A percentile compares a stretch with the other conserved stretches of the same genome.
These are phyloP conservation scores for Fagopyrum homotropicum DNA, from an alignment of 148 eudicot genomes.

Conservation along the genomic window DNA sequence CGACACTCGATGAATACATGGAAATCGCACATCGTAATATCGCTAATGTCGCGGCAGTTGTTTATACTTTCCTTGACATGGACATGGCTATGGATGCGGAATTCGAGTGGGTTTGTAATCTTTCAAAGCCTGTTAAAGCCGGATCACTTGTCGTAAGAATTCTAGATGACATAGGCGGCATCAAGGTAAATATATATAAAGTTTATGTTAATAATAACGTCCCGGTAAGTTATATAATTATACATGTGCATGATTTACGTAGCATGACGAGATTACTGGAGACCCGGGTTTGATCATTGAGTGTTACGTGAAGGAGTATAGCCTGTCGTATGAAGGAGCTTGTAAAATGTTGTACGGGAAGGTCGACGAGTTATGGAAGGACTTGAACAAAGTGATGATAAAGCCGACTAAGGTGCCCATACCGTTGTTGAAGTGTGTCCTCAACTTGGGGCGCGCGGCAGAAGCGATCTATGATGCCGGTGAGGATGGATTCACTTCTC, in stretches of 20 bases:
- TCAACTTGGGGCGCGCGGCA: neutral
- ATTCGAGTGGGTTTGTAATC: slow-evolving; percentile 18
- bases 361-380: slow-evolving; percentile 20
- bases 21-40: slow-evolving; percentile 1
- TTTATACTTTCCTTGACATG: slow-evolving; percentile 14
- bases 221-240: too few species aligned
- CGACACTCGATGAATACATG: slow-evolving; percentile 19
- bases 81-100: slow-evolving; percentile 14
- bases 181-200: slow-evolving; percentile 13
- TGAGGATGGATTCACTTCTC: slow-evolving; percentile 4
- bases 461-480: slow-evolving; percentile 20
- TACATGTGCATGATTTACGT: neutral
- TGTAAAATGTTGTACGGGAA: neutral
- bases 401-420: slow-evolving; percentile 10
- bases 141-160: slow-evolving; percentile 13
- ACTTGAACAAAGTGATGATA: slow-evolving; percentile 14
- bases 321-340: slow-evolving; percentile 6
- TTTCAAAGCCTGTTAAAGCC: slow-evolving; percentile 12
- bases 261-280: slow-evolving; percentile 19
- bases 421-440: too few species aligned
- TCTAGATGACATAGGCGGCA: slow-evolving; percentile 22
- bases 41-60: slow-evolving; percentile 9
- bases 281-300: slow-evolving; percentile 15
- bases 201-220: too few species aligned
- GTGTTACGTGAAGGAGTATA: slow-evolving; percentile 20